Evolutionary conservation across 108 stramenopile genomes (phyloP).

Genomic region (Fragilariopsis cylindrus): DNA sequence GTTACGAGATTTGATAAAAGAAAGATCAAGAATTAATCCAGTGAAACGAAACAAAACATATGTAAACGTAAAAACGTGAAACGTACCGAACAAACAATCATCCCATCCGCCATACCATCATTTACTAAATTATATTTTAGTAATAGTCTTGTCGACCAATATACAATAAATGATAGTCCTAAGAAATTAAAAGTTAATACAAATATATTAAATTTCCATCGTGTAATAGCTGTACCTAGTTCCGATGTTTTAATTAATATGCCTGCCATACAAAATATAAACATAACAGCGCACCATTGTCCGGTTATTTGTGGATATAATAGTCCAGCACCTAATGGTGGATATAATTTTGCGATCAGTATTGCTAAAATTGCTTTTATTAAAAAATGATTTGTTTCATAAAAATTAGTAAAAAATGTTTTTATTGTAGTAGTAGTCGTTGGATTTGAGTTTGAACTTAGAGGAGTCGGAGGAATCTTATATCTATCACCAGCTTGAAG

Average conservation of each 20-base stretch:
- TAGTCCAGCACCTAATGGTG: constrained; percentile 64
- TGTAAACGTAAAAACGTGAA: constrained; percentile 16
- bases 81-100: constrained; percentile 61
- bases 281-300: constrained; percentile 64
- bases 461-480: not conserved
- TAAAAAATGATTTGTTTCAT: constrained; percentile 40
- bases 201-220: constrained; percentile 61
- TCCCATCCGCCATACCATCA: constrained; percentile 59
- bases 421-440: not conserved
- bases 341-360: constrained; percentile 59
- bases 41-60: no score
- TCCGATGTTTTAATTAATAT: constrained; percentile 68
- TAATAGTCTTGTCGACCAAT: constrained; percentile 45
- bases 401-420: constrained; percentile 7
- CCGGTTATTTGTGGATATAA: constrained; percentile 65
- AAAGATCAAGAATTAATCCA: no score
- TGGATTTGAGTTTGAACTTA: not conserved
- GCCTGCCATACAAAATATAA: constrained; percentile 67
- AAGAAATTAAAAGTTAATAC: constrained; percentile 71
- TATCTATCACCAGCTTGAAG: no score
- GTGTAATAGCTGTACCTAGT: constrained; percentile 54
- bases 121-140: constrained; percentile 25
- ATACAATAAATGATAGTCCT: constrained; percentile 48
- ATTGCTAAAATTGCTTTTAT: constrained; percentile 51
- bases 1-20: no score